phyloP scores from a whole-genome alignment of 2,329 filamentous ascomycete species.

The Endoconidiophora polonica region DNA sequence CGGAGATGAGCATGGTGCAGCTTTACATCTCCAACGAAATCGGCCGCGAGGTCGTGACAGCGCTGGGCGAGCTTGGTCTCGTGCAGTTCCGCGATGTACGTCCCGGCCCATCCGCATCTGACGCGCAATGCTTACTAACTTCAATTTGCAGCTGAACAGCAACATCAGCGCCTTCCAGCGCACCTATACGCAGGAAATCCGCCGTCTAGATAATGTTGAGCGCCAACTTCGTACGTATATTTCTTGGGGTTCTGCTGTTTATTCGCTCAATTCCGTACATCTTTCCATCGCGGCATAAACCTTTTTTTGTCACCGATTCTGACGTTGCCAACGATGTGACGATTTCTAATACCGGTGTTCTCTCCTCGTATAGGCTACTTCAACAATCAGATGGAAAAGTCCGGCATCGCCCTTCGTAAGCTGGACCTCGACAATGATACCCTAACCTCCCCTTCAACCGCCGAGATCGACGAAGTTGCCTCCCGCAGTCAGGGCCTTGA shows the following conservation, averaged over 20 bases:
- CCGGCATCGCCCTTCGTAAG: conserved; percentile 67
- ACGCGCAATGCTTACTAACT: background rate
- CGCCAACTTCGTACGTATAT: conserved; percentile 70
- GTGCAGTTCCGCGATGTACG: conserved; percentile 92
- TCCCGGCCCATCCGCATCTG: background rate
- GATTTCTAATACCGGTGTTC: background rate
- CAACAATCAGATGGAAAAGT: conserved; percentile 88
- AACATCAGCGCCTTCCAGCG: conserved; percentile 89
- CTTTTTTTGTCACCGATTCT: background rate
- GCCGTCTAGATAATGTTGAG: conserved; percentile 94
- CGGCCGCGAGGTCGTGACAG: conserved; percentile 90
- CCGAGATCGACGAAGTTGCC: conserved; percentile 89
- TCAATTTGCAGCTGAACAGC: conserved; percentile 59
- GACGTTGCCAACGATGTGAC: too few species aligned
- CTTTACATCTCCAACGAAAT: conserved; percentile 99
- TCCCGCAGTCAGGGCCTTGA: conserved; percentile 87
- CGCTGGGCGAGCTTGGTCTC: conserved; percentile 84
- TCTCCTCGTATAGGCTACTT: conserved; percentile 55
- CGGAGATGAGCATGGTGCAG: conserved; percentile 99
- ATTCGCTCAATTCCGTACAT: background rate
- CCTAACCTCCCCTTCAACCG: conserved; percentile 72
- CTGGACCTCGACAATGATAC: conserved; percentile 81
- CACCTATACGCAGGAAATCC: conserved; percentile 94
- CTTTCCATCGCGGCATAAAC: background rate
- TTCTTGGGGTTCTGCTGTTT: background rate